Evolutionary conservation across 768 basidiomycete species (phyloP).

Genomic region (Glaciozyma martinii): DNA sequence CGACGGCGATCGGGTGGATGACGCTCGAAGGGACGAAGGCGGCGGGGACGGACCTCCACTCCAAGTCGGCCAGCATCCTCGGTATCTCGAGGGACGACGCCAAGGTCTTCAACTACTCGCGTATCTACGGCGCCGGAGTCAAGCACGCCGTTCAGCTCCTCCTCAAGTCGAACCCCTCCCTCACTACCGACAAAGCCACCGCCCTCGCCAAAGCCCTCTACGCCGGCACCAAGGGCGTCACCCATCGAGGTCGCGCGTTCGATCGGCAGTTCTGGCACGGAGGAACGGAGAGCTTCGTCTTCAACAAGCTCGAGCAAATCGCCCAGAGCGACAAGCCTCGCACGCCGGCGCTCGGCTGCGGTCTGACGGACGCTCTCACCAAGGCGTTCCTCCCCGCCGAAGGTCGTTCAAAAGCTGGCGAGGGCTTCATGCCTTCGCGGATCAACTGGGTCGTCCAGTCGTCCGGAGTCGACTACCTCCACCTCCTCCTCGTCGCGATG

Average conservation of each 20-base stretch:
- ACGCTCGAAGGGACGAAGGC: conserved; percentile 94
- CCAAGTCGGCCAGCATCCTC: conserved; percentile 86
- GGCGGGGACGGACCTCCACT: conserved; percentile 89
- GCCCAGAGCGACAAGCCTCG: conserved; percentile 75
- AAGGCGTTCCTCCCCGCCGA: conserved; percentile 70
- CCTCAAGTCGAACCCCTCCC: conserved; percentile 68
- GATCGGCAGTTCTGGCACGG: conserved; percentile 89
- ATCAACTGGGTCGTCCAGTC: conserved; percentile 99
- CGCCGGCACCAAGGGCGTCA: conserved; percentile 73
- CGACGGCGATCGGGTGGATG: conserved; percentile 98
- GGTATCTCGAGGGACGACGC: conserved; percentile 89
- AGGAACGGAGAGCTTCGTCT: conserved; percentile 88
- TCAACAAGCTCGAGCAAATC: conserved; percentile 95
- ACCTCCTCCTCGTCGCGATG: conserved; percentile 92
- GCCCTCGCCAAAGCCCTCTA: conserved; percentile 76
- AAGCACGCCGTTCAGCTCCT: conserved; percentile 81
- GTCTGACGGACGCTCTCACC: conserved; percentile 84
- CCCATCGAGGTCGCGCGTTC: conserved; percentile 64
- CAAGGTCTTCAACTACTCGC: conserved; percentile 97
- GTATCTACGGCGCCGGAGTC: conserved; percentile 98
- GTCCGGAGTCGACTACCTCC: conserved; percentile 95
- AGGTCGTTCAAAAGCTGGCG: conserved; percentile 42
- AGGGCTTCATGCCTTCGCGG: conserved; percentile 88
- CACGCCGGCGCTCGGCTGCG: conserved; percentile 89
- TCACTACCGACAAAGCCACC: conserved; percentile 69